Base-by-base conservation (phyloP, 1,284 basidiomycete genomes). In the Crepidotus sp. region DNA sequence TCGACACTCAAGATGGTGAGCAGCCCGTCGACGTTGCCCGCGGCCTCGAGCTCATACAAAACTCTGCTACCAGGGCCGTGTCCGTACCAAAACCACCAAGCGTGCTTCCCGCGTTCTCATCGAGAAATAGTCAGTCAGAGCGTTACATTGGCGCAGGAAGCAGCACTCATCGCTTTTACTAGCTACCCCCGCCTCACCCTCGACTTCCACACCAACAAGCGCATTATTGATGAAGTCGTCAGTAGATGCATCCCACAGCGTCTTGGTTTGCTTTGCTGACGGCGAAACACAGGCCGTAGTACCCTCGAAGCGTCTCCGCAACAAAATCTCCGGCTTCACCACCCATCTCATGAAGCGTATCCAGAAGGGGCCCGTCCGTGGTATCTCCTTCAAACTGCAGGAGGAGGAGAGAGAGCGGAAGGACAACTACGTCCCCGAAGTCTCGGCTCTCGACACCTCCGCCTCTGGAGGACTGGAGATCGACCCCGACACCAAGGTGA, bases 281-380 rank as follows among this genome's bases (percentile, higher is more conserved):
- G 22, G 3, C n/a, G n/a, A 43, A 22, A 36, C 55, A 11, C 63
- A 94, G 79, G 94, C 95, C 56, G 80, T 91, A 59, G 92, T 99
- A 57, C 95, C 95, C 54, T 97, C 95, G 48, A 98, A 98, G 76
- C 91, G 95, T 61, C 83, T 99, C 57, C 85, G 96, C 65, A 99
- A 99, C 90, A 99, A 98, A 81, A 91, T 99, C 61, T 87, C 95
- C 24, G 95, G 95, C 46, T 99, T 98, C 83, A 98, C 96, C 56
- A 99, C 95, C 61, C 96, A 99, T 69, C 77, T 99, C 66, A 99
- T 99, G 96, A 98, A 94, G 80, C 92, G 96, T 63, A 99, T 99
- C 63, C 92, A 97, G 71, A 85, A 85, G 57, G 95, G 95, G n/a
- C 96, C 96, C 60, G 96, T 99, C 55, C 92, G 94, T 60, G 96